These are phyloP conservation scores for Verticillium dahliae DNA, from an alignment of 2,329 filamentous ascomycete genomes.

Conservation along the genomic window DNA sequence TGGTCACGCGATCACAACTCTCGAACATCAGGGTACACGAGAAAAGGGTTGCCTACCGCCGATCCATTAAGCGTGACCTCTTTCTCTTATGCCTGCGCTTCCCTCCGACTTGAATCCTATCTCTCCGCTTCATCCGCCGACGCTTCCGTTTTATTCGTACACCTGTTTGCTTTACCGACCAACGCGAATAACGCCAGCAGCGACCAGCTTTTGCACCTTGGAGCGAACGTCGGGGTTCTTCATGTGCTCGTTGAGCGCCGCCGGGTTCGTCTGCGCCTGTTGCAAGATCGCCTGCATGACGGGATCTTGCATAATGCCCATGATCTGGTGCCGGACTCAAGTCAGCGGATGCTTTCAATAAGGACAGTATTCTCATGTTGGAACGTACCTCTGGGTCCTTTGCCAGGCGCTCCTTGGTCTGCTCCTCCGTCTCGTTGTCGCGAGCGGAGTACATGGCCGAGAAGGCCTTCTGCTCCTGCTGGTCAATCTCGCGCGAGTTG, in stretches of 20 bases:
- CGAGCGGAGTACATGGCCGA: conserved; percentile 83
- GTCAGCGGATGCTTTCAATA: background rate
- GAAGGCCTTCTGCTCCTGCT: conserved; percentile 89
- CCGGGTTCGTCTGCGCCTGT: conserved; percentile 89
- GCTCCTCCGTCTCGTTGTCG: conserved; percentile 91
- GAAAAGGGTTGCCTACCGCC: background rate
- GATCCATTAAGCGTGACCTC: background rate
- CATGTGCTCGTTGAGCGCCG: conserved; percentile 94
- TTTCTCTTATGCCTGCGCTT: background rate
- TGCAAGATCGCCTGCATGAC: conserved; percentile 97
- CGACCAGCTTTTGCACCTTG: conserved; percentile 93
- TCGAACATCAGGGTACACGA: background rate
- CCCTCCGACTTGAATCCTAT: background rate
- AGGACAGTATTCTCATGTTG: background rate
- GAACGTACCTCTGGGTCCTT: conserved; percentile 78
- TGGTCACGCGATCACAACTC: background rate
- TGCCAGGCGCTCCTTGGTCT: conserved; percentile 87
- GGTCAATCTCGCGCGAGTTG: conserved; percentile 85
- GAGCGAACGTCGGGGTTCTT: conserved; percentile 77
- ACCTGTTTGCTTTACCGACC: conserved; percentile 33
- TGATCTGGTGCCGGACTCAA: conserved; percentile 50
- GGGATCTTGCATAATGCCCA: conserved; percentile 86
- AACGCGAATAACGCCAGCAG: conserved; percentile 83
- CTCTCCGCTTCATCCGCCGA: background rate
- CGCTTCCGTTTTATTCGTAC: background rate